A percentile compares a stretch with the other conserved stretches of the same genome.
Conservation (phyloP, 139 green algal species). For the Edaphochlamys debaryana region DNA sequence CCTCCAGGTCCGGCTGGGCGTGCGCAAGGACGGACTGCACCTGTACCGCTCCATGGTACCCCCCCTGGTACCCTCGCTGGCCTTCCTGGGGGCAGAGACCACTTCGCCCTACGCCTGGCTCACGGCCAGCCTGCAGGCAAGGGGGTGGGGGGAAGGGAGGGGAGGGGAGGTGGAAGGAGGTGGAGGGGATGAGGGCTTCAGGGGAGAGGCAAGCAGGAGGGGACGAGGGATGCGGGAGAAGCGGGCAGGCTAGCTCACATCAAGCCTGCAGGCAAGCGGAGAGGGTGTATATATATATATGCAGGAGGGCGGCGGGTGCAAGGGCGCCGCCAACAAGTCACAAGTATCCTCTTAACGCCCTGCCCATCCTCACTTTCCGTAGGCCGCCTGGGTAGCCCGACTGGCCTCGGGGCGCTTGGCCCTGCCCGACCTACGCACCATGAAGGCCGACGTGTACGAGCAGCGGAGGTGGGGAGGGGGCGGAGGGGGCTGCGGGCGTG, state of each 20-base stretch:
- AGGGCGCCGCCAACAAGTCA: too few relatives aligned
- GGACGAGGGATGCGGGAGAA: too few relatives aligned
- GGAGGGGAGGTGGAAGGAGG: too few relatives aligned
- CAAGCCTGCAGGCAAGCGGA: too few relatives aligned
- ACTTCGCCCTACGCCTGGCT: conserved; percentile 39
- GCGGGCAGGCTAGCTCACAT: too few relatives aligned
- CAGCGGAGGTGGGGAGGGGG: conserved; percentile 3
- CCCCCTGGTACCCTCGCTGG: conserved; percentile 41
- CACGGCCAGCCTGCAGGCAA: conserved; percentile 48
- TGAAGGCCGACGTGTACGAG: conserved; percentile 4
- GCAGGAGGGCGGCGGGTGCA: too few relatives aligned
- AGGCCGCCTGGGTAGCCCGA: conserved; percentile 45
- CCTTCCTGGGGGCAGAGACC: conserved; percentile 47
- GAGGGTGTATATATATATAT: too few relatives aligned
- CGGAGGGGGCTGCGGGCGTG: background rate
- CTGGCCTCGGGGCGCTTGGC: conserved; percentile 10
- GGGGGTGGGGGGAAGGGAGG: too few relatives aligned
- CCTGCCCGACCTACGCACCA: background rate
- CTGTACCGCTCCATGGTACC: conserved; percentile 51
- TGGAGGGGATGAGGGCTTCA: too few relatives aligned
- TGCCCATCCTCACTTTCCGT: too few relatives aligned
- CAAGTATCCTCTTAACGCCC: too few relatives aligned
- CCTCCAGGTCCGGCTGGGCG: conserved; percentile 42
- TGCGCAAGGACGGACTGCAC: conserved; percentile 50
- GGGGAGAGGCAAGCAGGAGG: too few relatives aligned